Conservation (phyloP, 148 eudicot species). For the Linanthus parryae region DNA sequence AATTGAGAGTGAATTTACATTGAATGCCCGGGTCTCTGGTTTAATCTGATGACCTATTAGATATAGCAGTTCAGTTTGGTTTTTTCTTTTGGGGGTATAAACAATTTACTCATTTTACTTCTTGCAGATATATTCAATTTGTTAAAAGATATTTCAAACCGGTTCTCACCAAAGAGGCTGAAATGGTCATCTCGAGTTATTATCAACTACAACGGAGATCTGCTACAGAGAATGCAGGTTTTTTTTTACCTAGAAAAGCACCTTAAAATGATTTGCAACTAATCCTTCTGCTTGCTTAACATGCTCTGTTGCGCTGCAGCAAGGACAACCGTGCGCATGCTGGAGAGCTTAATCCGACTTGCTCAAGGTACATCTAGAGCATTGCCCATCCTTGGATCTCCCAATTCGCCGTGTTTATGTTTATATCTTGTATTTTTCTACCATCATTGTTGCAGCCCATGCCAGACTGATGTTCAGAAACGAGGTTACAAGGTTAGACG, state of each 20-base stretch:
- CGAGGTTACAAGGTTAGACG: slow-evolving; percentile 79
- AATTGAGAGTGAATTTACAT: too few relatives aligned
- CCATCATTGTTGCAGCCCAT: slow-evolving; percentile 45
- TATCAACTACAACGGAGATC: slow-evolving; percentile 92
- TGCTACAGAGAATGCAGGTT: slow-evolving; percentile 72
- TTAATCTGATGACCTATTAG: too few relatives aligned
- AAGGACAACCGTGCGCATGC: slow-evolving; percentile 91
- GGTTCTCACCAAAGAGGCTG: slow-evolving; percentile 81
- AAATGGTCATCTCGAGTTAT: slow-evolving; percentile 76
- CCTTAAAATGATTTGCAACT: not conserved
- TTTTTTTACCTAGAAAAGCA: not conserved
- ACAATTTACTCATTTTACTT: not conserved
- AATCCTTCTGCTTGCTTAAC: slow-evolving; percentile 6
- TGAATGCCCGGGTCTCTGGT: too few relatives aligned
- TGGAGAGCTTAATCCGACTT: slow-evolving; percentile 87
- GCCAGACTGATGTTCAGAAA: slow-evolving; percentile 95
- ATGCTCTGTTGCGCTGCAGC: slow-evolving; percentile 37
- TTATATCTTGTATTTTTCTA: not conserved
- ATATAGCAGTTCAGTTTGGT: too few relatives aligned
- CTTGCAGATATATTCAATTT: slow-evolving; percentile 59
- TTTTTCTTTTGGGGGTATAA: not conserved
- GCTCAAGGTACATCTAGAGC: slow-evolving; percentile 69
- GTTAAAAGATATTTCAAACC: slow-evolving; percentile 85
- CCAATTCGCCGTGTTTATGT: not conserved
- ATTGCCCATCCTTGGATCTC: not conserved